These are phyloP conservation scores for Erucastrum elatum DNA, from an alignment of 345 rosid species.

Conservation along the genomic window DNA sequence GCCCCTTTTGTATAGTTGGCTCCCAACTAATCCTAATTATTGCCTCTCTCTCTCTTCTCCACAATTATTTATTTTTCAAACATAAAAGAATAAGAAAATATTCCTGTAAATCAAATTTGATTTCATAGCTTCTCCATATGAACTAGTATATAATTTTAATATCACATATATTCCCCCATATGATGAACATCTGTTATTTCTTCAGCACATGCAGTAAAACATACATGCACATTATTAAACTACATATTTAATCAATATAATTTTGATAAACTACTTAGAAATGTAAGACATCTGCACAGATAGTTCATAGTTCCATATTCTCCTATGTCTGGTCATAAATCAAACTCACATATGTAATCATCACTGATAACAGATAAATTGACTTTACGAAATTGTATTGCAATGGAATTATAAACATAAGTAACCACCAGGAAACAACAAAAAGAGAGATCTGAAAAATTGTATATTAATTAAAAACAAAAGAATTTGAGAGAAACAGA, in stretches of 20 bases:
- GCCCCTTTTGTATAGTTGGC: slow-evolving; percentile 15
- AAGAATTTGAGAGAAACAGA: not conserved
- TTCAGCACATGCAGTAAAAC: slow-evolving; percentile 27
- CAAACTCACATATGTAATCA: not conserved
- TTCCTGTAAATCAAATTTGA: not conserved
- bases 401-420: slow-evolving; percentile 4
- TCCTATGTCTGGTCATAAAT: not conserved
- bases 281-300: not conserved
- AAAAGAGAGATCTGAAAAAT: slow-evolving; percentile 12
- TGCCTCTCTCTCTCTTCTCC: not conserved
- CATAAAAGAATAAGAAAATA: not conserved
- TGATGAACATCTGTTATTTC: slow-evolving; percentile 20
- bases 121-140: not conserved
- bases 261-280: slow-evolving; percentile 2
- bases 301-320: not conserved
- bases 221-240: not conserved
- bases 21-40: slow-evolving; percentile 32
- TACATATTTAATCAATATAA: slow-evolving; percentile 3
- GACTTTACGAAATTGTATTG: not conserved
- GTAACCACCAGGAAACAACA: not conserved
- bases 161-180: not conserved
- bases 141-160: not conserved
- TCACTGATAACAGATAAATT: not conserved
- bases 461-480: slow-evolving; percentile 3
- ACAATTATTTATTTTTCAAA: not conserved